Conservation (phyloP, 345 rosid genomes). For the Iberis pinnata region DNA sequence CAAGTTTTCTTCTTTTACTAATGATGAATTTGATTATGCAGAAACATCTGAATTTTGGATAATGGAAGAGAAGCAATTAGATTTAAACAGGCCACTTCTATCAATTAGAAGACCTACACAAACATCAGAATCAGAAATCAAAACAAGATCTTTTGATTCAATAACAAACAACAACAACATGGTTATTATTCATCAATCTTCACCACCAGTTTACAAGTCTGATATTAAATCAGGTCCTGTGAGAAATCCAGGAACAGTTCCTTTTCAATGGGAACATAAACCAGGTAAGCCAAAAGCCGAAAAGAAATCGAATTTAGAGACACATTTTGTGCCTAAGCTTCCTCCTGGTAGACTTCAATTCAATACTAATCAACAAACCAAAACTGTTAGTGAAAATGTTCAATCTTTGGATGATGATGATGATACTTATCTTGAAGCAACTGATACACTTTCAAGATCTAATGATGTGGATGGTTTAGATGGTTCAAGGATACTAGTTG, state of each 20-base stretch:
- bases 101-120: constrained; percentile 55
- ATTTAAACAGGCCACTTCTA: constrained; percentile 70
- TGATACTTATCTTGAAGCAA: constrained; percentile 47
- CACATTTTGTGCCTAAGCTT: constrained; percentile 59
- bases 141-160: constrained; percentile 38
- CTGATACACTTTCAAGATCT: constrained; percentile 46
- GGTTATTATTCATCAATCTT: constrained; percentile 31
- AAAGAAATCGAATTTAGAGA: constrained; percentile 27
- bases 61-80: constrained; percentile 78
- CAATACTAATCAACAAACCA: constrained; percentile 3
- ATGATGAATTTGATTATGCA: constrained; percentile 24
- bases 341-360: constrained; percentile 67
- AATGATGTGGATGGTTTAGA: constrained; percentile 49
- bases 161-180: constrained; percentile 1
- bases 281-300: constrained; percentile 81
- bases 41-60: constrained; percentile 33
- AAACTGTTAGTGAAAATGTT: constrained; percentile 2
- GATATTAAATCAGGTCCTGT: constrained; percentile 88
- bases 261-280: constrained; percentile 76
- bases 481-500: constrained; percentile 31
- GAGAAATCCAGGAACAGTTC: constrained; percentile 77
- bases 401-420: constrained; percentile 27
- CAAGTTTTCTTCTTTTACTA: neutral
- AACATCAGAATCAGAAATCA: constrained; percentile 36
- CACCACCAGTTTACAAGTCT: constrained; percentile 59